Evolutionary conservation across 805 yeast genomes (phyloP).

Genomic region (Candida pseudofarinosa): DNA sequence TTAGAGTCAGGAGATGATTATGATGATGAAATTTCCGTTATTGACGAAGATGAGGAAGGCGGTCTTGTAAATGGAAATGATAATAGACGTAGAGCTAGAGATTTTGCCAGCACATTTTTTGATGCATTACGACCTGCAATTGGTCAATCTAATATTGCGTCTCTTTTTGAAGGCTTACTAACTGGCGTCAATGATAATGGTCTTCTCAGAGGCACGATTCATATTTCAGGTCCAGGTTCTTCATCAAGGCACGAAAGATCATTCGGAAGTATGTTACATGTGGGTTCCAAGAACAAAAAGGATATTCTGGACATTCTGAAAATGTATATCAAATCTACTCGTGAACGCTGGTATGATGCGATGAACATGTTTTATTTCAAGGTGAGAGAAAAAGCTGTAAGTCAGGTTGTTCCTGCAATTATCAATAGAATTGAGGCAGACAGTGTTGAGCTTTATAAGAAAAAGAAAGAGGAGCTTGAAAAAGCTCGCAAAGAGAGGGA

Average conservation of each 20-base stretch:
- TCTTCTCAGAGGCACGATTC: constrained; percentile 21
- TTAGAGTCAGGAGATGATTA: constrained; percentile 15
- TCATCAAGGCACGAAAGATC: constrained; percentile 21
- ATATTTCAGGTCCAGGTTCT: constrained; percentile 13
- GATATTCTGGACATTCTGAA: constrained; percentile 14
- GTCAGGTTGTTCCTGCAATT: constrained; percentile 28
- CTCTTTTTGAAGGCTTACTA: constrained; percentile 14
- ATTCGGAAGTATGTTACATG: constrained; percentile 17
- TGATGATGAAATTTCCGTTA: constrained; percentile 12
- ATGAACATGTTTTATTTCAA: constrained; percentile 48
- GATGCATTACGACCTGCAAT: constrained; percentile 23
- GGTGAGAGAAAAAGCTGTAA: constrained; percentile 19
- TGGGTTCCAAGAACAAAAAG: constrained; percentile 9
- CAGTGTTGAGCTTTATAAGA: constrained; percentile 37
- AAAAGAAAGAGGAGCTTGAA: constrained; percentile 27
- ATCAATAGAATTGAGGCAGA: constrained; percentile 46
- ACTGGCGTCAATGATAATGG: constrained; percentile 12
- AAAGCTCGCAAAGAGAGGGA: constrained; percentile 21
- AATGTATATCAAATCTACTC: constrained; percentile 44
- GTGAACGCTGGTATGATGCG: constrained; percentile 66
- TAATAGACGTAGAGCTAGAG: constrained; percentile 16
- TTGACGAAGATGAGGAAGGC: constrained; percentile 18
- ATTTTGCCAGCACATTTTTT: constrained; percentile 21
- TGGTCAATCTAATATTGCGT: constrained; percentile 14
- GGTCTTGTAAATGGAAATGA: constrained; percentile 11